phyloP scores from a whole-genome alignment of 2,329 filamentous ascomycete species.

The Alternaria tenuissima region DNA sequence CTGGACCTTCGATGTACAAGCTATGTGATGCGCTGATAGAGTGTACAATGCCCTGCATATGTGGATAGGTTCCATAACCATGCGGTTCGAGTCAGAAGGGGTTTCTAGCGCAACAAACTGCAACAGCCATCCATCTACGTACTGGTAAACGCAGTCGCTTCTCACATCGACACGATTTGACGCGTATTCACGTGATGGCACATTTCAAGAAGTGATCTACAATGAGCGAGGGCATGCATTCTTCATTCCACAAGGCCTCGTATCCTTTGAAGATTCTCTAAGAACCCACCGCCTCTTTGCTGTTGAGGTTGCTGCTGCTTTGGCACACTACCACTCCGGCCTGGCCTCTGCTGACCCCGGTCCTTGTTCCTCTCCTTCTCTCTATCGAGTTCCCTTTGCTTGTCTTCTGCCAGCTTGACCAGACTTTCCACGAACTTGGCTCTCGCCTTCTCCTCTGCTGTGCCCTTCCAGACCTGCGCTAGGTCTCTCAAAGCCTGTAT shows the following conservation, averaged over 20 bases:
- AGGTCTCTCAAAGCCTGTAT: conserved; percentile 81
- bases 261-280: conserved; percentile 52
- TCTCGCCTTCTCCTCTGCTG: conserved; percentile 89
- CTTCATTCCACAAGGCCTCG: conserved; percentile 42
- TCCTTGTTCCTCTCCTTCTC: conserved; percentile 35
- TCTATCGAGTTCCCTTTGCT: conserved; percentile 57
- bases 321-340: conserved; percentile 33
- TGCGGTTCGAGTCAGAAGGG: not conserved
- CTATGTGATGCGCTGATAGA: not conserved
- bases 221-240: not conserved
- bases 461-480: conserved; percentile 90
- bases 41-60: not conserved
- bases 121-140: not conserved
- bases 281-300: conserved; percentile 44
- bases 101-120: not conserved
- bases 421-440: conserved; percentile 82
- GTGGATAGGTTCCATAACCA: not conserved
- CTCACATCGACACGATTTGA: not conserved
- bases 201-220: not conserved
- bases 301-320: conserved; percentile 30
- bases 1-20: not conserved
- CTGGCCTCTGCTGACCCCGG: conserved; percentile 28
- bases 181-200: conserved; percentile 23
- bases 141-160: not conserved
- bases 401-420: conserved; percentile 83